Base-by-base conservation (phyloP, 208 protist species). In the Wallacemonas rigidus region DNA sequence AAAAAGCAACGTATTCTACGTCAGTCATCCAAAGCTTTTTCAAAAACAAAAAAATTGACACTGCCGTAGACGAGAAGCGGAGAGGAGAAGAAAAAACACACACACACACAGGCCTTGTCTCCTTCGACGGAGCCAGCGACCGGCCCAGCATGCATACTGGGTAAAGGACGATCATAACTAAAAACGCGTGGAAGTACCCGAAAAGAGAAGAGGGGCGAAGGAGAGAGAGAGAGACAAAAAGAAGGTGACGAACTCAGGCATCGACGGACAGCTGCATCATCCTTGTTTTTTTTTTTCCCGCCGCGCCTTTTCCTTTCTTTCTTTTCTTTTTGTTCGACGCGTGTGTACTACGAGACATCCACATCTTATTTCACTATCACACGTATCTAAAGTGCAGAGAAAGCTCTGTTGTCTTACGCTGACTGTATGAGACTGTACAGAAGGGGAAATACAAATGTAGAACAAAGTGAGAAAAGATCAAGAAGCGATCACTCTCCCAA, bases 271-370 rank as follows among this genome's bases (percentile, higher is more conserved):
- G 26, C 26, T 26, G 26, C 26, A 26, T 26, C 26, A 26, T 26
- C 26, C 26, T 26, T 26, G 26, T 26, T 26, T 26, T 26, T 26
- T 26, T 26, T 26, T 26, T 0, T 0, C 26, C 26, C 26, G 26
- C 26, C 26, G 26, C 26, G 26, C 26, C 26, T 26, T 26, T 26
- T 26, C 26, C 26, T 26, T 3, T 62, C 26, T 26, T 3, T 62
- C 39, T 67, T 50, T 67, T 54, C 54, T 44, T 60, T 71, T 58
- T 38, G 17, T 57, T 55, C 12, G 41, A 72, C 47, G 17, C 9
- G 26, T 26, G 26, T 26, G 26, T 26, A 26, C 45, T 50, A 50
- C 45, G 45, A 14, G 6, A 12, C 45, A 50, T 50, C 45, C 45
- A 50, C 45, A 50, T 50, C 45, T 50, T 14, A 50, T 50, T 26